Conservation (phyloP, 768 basidiomycete genomes). For the Suillus lakei region DNA sequence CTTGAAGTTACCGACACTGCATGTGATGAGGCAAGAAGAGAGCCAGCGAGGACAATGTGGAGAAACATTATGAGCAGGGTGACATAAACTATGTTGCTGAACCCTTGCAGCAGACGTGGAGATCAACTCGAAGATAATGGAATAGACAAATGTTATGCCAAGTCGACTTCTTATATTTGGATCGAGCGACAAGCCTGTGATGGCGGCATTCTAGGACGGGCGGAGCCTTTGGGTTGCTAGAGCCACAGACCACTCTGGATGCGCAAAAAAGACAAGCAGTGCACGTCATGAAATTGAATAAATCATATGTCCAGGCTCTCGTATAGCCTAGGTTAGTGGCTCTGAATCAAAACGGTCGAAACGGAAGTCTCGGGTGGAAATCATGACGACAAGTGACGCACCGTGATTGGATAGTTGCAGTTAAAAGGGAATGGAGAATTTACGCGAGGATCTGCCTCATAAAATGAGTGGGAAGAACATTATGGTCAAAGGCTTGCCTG, state of each 20-base stretch:
- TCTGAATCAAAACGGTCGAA: not conserved
- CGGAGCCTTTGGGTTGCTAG: not conserved
- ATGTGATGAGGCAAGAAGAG: constrained; percentile 8
- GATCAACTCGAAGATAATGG: not conserved
- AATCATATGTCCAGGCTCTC: too few relatives aligned
- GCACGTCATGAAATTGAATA: not conserved
- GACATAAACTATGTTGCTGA: not conserved
- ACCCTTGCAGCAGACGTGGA: too few relatives aligned
- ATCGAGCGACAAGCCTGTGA: not conserved
- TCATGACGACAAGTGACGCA: not conserved
- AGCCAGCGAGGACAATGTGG: not conserved
- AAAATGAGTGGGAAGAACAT: not conserved
- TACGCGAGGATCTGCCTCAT: not conserved
- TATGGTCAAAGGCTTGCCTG: not conserved
- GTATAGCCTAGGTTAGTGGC: not conserved
- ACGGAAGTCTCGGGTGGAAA: not conserved
- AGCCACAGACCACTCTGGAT: not conserved
- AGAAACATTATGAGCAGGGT: constrained; percentile 3
- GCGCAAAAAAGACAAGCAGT: not conserved
- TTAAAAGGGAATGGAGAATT: not conserved
- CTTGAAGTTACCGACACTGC: constrained; percentile 23
- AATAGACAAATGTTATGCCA: not conserved
- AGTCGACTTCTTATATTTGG: not conserved
- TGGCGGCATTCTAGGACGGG: not conserved
- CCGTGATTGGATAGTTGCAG: not conserved